These are phyloP conservation scores for Veloporphyrellus conicus DNA, from an alignment of 1,284 basidiomycete species.

Conservation along the genomic window DNA sequence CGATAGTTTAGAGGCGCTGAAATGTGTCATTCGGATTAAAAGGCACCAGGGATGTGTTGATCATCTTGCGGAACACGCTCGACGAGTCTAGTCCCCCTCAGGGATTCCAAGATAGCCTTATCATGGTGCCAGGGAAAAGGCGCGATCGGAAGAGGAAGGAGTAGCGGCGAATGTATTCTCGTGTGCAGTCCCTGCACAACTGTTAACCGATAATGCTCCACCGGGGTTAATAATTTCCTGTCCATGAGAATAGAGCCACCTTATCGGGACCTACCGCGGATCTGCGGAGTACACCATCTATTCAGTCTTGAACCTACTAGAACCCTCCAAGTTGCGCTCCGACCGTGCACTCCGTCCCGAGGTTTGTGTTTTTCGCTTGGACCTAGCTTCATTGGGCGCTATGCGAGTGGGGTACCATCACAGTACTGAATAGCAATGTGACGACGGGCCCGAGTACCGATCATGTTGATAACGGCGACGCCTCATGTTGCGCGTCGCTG, in stretches of 20 bases:
- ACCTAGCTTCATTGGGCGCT: slow-evolving; percentile 1
- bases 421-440: slow-evolving; percentile 5
- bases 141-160: slow-evolving; percentile 26
- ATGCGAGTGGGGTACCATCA: slow-evolving; percentile 1
- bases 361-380: slow-evolving; percentile 7
- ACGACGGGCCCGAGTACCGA: slow-evolving; percentile 17
- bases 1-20: slow-evolving; percentile 4
- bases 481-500: slow-evolving; percentile 8
- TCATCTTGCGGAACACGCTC: slow-evolving; percentile 20
- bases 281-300: slow-evolving; percentile 19
- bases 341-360: slow-evolving; percentile 16
- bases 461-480: slow-evolving; percentile 6
- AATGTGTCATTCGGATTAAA: slow-evolving; percentile 12
- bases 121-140: slow-evolving; percentile 19
- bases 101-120: slow-evolving; percentile 31
- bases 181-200: slow-evolving; percentile 23
- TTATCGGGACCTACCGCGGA: slow-evolving; percentile 28
- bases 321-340: neutral
- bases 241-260: slow-evolving; percentile 28
- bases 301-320: slow-evolving; percentile 3
- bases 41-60: slow-evolving; percentile 25
- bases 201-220: slow-evolving; percentile 23
- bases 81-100: slow-evolving; percentile 28
- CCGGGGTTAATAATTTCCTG: slow-evolving; percentile 14
- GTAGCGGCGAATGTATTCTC: slow-evolving; percentile 24